Base-by-base conservation (phyloP, 768 basidiomycete species). In the Hebeloma cylindrosporum region DNA sequence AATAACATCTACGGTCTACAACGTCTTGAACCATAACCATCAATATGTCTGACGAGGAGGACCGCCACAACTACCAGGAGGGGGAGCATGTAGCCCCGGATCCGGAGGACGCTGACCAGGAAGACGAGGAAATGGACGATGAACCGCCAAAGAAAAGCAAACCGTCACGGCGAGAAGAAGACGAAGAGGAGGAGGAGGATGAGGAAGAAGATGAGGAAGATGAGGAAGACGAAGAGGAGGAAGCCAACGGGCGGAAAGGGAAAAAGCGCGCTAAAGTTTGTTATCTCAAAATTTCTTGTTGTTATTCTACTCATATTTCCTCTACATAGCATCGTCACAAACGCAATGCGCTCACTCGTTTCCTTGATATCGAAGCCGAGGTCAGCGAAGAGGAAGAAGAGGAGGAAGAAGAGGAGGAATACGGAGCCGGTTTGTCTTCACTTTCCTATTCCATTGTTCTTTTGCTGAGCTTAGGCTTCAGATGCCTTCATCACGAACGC, bases 371-470 rank as follows among this genome's bases (percentile, higher is more conserved):
- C 45, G 92, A 95, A 69, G 93, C 93, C 43, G 92, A 93, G 62
- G 94, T 95, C 14, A 93, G 93, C 54, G 93, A 96, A 22, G 96
- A 98, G 14, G 96, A 97, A 3, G 95, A 96, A 26, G 96, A 97
- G 18, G 87, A 88, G 2, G 93, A 95, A 14, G 91, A 88, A 3
- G 87, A 72, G 7, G 74, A 88, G 14, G 89, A 90, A 42, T 78
- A 75, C 47, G 86, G 73, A 8, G 67, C 71, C 54, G 77, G 75
- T 77, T 33, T 13, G 74, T 59, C 29, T 39, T 31, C 21, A 17
- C 27, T n/a, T 33, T 17, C 9, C 21, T 47, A 5, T 26, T 34
- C 41, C 20, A 41, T 40, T 30, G 36, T 28, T 36, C n/a, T 21
- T 38, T 29, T 50, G 13, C 40, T 40, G 36, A 58, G 9, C 50